Evolutionary conservation across 2,329 filamentous ascomycete genomes (phyloP).

Genomic region (Fusarium sp.): DNA sequence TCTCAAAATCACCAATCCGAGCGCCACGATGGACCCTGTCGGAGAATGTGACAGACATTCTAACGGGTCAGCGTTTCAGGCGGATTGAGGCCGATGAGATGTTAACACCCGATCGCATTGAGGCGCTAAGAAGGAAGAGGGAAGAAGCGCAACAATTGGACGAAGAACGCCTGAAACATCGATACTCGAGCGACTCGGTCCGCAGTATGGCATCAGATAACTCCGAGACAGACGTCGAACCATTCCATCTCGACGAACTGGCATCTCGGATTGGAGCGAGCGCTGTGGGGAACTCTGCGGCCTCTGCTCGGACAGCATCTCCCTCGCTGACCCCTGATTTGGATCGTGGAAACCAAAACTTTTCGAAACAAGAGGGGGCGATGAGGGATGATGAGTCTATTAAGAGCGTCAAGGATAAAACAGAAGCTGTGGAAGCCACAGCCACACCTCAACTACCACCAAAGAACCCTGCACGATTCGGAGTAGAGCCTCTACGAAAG

Average conservation of each 20-base stretch:
- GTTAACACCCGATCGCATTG: slow-evolving; percentile 64
- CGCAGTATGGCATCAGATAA: slow-evolving; percentile 40
- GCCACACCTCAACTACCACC: slow-evolving; percentile 27
- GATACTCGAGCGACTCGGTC: slow-evolving; percentile 41
- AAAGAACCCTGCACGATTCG: slow-evolving; percentile 39
- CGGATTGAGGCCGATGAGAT: slow-evolving; percentile 70
- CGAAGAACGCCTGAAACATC: slow-evolving; percentile 26
- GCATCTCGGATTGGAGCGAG: slow-evolving; percentile 55
- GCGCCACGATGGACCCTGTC: slow-evolving; percentile 64
- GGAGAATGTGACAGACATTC: slow-evolving; percentile 68
- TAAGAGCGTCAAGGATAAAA: slow-evolving; percentile 13
- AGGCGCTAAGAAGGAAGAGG: slow-evolving; percentile 56
- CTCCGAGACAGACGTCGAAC: slow-evolving; percentile 57
- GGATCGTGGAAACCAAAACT: slow-evolving; percentile 44
- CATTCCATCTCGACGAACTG: slow-evolving; percentile 63
- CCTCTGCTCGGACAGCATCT: slow-evolving; percentile 17
- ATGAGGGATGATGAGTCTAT: slow-evolving; percentile 6
- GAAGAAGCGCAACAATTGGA: slow-evolving; percentile 40
- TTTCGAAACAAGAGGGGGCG: slow-evolving; percentile 24
- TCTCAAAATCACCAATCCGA: slow-evolving; percentile 33
- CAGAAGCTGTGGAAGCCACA: background rate
- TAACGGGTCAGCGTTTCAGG: slow-evolving; percentile 66
- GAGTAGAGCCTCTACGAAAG: slow-evolving; percentile 8
- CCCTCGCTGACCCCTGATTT: slow-evolving; percentile 17
- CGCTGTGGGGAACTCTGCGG: slow-evolving; percentile 35